phyloP scores from a whole-genome alignment of 108 stramenopile species.

The Nitzschia putrida region DNA sequence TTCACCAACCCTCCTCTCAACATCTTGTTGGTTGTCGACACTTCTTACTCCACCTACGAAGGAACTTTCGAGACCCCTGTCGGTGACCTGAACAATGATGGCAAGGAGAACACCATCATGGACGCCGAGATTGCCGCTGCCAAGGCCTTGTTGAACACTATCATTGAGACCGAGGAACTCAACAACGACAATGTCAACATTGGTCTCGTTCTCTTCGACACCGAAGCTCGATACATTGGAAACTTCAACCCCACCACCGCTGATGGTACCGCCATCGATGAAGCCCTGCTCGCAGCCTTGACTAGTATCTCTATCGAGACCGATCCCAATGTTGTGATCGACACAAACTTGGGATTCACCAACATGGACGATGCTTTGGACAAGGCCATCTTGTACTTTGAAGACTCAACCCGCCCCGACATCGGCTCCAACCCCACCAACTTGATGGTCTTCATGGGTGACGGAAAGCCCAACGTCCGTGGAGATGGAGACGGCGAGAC shows the following conservation, averaged over 20 bases:
- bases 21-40: constrained; percentile 33
- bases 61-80: constrained; percentile 5
- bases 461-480: constrained; percentile 39
- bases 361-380: constrained; percentile 44
- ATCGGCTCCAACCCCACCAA: constrained; percentile 8
- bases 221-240: constrained; percentile 12
- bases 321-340: background rate
- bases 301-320: background rate
- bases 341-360: constrained; percentile 30
- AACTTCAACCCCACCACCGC: constrained; percentile 2
- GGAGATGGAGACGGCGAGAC: constrained; percentile 40
- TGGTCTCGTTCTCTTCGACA: constrained; percentile 29
- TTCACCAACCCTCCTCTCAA: constrained; percentile 17
- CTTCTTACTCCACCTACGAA: constrained; percentile 22
- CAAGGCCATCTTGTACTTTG: constrained; percentile 28
- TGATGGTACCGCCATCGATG: constrained; percentile 2
- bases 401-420: background rate
- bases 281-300: constrained; percentile 1
- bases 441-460: constrained; percentile 39
- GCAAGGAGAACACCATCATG: constrained; percentile 26
- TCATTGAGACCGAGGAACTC: constrained; percentile 7
- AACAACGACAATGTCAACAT: constrained; percentile 36
- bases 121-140: constrained; percentile 35
- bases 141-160: constrained; percentile 13
- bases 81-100: constrained; percentile 38